Percentiles rank a stretch among this genome's conserved stretches.
Conservation (phyloP, 2,329 filamentous ascomycete species). For the Fonsecaea nubica region DNA sequence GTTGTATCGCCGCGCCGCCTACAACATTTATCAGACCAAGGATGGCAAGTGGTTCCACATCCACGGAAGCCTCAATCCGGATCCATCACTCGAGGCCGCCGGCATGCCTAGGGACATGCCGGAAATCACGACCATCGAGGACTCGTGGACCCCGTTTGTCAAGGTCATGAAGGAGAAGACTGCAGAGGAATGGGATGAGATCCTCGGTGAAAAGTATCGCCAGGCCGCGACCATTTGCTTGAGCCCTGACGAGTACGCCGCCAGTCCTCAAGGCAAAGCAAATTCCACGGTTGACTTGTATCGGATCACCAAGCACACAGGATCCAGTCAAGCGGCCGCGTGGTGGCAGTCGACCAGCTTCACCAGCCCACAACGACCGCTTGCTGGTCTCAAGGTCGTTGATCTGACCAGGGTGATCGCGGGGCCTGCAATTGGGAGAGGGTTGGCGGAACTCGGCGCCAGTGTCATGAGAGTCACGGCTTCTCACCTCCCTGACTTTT, state of each 20-base stretch:
- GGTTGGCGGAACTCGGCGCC: slow-evolving; percentile 53
- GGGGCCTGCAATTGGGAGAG: slow-evolving; percentile 50
- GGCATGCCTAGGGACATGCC: slow-evolving; percentile 44
- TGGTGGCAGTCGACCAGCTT: slow-evolving; percentile 23
- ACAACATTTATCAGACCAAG: slow-evolving; percentile 56
- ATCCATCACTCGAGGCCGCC: slow-evolving; percentile 49
- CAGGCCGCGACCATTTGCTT: slow-evolving; percentile 51
- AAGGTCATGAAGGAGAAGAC: slow-evolving; percentile 45
- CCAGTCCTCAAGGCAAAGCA: slow-evolving; percentile 51
- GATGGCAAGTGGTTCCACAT: slow-evolving; percentile 56
- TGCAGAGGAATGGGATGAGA: slow-evolving; percentile 44
- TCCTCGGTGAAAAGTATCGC: slow-evolving; percentile 45
- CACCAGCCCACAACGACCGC: slow-evolving; percentile 46
- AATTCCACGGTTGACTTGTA: slow-evolving; percentile 49
- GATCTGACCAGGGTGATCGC: slow-evolving; percentile 56
- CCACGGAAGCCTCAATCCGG: slow-evolving; percentile 50
- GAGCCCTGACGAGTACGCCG: slow-evolving; percentile 47
- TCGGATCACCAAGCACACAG: neutral
- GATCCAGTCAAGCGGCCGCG: neutral
- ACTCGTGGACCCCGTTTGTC: slow-evolving; percentile 44
- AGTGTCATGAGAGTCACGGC: slow-evolving; percentile 56
- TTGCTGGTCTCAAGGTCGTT: slow-evolving; percentile 58
- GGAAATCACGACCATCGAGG: slow-evolving; percentile 42
- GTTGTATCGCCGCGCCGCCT: slow-evolving; percentile 9
- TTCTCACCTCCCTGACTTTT: slow-evolving; percentile 48